A percentile compares a stretch with the other conserved stretches of the same genome.
Conservation (phyloP, 2,329 filamentous ascomycete genomes). For the Aspergillus fructus region DNA sequence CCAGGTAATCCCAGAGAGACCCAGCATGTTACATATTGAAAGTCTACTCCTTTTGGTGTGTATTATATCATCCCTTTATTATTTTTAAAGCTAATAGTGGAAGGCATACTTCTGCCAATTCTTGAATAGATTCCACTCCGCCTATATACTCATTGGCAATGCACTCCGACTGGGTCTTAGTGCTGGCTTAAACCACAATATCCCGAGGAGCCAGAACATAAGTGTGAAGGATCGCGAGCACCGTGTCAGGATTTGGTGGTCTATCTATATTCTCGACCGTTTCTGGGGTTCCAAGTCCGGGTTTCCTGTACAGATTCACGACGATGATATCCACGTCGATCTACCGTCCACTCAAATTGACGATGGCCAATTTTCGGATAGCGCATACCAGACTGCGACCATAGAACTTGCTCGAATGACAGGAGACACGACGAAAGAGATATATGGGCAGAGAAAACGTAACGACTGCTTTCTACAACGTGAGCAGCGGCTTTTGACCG, state of each 20-base stretch:
- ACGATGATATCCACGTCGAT: slow-evolving; percentile 43
- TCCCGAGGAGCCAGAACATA: slow-evolving; percentile 26
- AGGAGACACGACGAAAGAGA: no score
- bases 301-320: slow-evolving; percentile 46
- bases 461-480: no score
- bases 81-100: not conserved
- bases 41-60: slow-evolving; percentile 36
- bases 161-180: slow-evolving; percentile 40
- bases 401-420: no score
- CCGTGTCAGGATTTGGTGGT: slow-evolving; percentile 33
- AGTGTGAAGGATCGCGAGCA: slow-evolving; percentile 34
- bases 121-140: slow-evolving; percentile 27
- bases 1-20: slow-evolving; percentile 41
- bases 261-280: slow-evolving; percentile 35
- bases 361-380: no score
- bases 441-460: no score
- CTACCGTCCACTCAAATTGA: slow-evolving; percentile 17
- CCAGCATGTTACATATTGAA: slow-evolving; percentile 42
- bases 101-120: slow-evolving; percentile 28
- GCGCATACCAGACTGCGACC: no score
- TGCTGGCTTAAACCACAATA: slow-evolving; percentile 41
- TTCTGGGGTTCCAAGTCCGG: slow-evolving; percentile 49
- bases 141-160: slow-evolving; percentile 31
- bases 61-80: not conserved
- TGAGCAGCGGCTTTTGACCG: no score